phyloP scores from a whole-genome alignment of 2,329 filamentous ascomycete genomes.

The Xenosphaeropsis pyriputrescens region DNA sequence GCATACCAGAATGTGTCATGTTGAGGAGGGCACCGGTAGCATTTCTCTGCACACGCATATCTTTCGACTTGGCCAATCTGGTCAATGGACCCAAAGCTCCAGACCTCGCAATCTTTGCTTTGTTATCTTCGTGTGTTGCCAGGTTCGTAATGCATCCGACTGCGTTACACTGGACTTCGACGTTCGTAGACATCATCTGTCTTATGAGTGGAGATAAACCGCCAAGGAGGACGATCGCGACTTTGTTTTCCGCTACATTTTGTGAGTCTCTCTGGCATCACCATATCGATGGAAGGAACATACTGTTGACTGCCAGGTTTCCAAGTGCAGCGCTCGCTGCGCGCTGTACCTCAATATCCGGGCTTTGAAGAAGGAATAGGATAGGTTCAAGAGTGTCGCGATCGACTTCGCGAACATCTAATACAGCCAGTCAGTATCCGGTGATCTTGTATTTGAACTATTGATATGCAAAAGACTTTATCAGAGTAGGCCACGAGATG shows the following conservation, averaged over 20 bases:
- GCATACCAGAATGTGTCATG: slow-evolving; percentile 94
- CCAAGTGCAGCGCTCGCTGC: slow-evolving; percentile 92
- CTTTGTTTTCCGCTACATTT: slow-evolving; percentile 84
- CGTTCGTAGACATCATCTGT: slow-evolving; percentile 96
- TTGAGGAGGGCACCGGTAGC: slow-evolving; percentile 92
- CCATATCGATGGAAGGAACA: slow-evolving; percentile 17
- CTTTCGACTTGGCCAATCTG: slow-evolving; percentile 85
- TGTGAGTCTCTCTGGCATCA: slow-evolving; percentile 20
- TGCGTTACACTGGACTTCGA: slow-evolving; percentile 97
- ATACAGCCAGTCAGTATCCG: slow-evolving; percentile 8
- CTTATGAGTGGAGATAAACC: slow-evolving; percentile 84
- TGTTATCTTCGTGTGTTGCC: slow-evolving; percentile 97
- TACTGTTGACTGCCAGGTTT: slow-evolving; percentile 95
- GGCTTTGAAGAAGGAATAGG: slow-evolving; percentile 83
- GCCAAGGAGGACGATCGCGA: slow-evolving; percentile 84
- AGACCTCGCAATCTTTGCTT: slow-evolving; percentile 93
- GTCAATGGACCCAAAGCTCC: slow-evolving; percentile 86
- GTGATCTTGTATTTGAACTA: too few species aligned
- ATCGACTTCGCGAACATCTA: slow-evolving; percentile 94
- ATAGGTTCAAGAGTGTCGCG: slow-evolving; percentile 92
- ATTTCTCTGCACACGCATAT: slow-evolving; percentile 97
- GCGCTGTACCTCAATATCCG: slow-evolving; percentile 92
- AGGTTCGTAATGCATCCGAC: slow-evolving; percentile 98
- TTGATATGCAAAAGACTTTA: too few species aligned
- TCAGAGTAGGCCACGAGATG: too few species aligned